Evolutionary conservation across 441 rosid species (phyloP), one percentile per base, ranked within the genome.

Genomic region (Iberis amara): DNA sequence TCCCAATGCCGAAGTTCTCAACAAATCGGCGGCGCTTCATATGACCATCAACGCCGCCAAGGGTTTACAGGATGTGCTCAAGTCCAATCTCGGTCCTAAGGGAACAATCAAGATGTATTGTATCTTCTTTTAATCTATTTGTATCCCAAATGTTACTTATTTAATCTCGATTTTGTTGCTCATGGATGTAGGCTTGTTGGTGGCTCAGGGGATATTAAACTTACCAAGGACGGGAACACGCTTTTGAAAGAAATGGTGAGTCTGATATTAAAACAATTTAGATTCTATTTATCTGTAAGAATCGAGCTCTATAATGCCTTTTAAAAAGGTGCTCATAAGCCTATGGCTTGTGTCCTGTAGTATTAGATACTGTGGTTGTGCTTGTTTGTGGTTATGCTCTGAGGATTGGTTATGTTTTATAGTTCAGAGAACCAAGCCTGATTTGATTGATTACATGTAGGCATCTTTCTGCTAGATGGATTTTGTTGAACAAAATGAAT

Each of bases 11-110:
- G 98, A 92, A 61, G 94, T 88, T 54, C 89, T 92, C 36, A 92
- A 92, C 89, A 92, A 92, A 78, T 86, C 98, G 45, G 94, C 94
- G 66, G 98, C 98, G 52, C 86, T 92, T 52, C 98, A 88, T 73
- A 92, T 92, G 96, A 92, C 82, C 64, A 92, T 88, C 59, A 92
- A 81, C 75, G 94, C 96, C 57, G 96, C 95, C 66, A 92, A 91
- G 78, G 95, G 98, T 21, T 75, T 92, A 47, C 96, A 88, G 23
- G 98, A 92, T 55, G 94, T 89, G 13, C 91, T 91, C 66, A 91
- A 86, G 73, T 56, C 86, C 39, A 91, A 91, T 66, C 91, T 91
- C 62, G 98, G 98, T 13, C 98, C 98, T 9, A 88, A 86, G 52
- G 96, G 96, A 68, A 91, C 96, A 63, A 85, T 85, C 73, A 91